These are phyloP conservation scores for Akanthomyces lecanii DNA, from an alignment of 2,329 filamentous ascomycete genomes.

Conservation along the genomic window DNA sequence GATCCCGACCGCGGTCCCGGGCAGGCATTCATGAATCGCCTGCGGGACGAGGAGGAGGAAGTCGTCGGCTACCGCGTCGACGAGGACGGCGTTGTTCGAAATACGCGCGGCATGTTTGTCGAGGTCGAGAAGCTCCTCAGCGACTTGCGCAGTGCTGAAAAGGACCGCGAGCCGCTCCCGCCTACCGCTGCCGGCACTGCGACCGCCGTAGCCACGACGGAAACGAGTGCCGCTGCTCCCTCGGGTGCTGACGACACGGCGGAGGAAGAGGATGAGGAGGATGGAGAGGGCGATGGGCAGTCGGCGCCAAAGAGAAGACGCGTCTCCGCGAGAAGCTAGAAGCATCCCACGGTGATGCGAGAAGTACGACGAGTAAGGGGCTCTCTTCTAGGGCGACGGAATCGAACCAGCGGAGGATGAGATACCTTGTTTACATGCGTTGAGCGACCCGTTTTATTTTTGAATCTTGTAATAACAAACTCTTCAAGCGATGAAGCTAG, in stretches of 20 bases:
- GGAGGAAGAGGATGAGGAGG: conserved; percentile 46
- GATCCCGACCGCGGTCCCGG: conserved; percentile 71
- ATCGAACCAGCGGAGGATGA: not conserved
- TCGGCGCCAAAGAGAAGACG: conserved; percentile 35
- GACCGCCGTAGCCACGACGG: not conserved
- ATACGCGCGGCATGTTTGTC: conserved; percentile 84
- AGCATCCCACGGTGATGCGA: conserved; percentile 12
- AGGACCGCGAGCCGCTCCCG: conserved; percentile 40
- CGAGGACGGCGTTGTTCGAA: conserved; percentile 82
- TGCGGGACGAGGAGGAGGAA: conserved; percentile 41
- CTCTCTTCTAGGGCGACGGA: not conserved
- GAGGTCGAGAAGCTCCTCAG: conserved; percentile 77
- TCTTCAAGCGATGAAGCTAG: not conserved
- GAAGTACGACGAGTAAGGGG: not conserved
- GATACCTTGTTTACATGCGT: not conserved
- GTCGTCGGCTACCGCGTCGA: conserved; percentile 62
- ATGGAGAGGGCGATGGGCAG: conserved; percentile 34
- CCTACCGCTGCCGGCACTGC: conserved; percentile 11
- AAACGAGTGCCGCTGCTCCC: conserved; percentile 18
- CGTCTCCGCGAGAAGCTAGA: conserved; percentile 32
- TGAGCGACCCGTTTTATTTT: conserved; percentile 4
- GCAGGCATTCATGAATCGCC: conserved; percentile 50
- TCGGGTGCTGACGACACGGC: conserved; percentile 36
- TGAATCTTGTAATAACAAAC: not conserved
- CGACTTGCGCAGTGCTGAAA: conserved; percentile 71